phyloP scores from a whole-genome alignment of 2,329 filamentous ascomycete genomes.

The Fusarium albosuccineum region DNA sequence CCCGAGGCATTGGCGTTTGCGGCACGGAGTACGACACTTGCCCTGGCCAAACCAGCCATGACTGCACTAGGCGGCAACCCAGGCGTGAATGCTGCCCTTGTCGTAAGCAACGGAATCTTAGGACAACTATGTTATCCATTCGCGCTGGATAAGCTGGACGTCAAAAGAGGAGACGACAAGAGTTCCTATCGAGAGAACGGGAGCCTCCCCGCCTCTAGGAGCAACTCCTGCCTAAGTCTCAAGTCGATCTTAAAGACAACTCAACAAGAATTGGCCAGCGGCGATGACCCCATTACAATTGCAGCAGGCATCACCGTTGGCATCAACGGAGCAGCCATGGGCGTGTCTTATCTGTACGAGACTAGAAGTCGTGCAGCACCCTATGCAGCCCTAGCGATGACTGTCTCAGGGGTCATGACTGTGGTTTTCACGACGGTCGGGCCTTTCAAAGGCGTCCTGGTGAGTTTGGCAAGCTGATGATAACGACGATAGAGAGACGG shows the following conservation, averaged over 20 bases:
- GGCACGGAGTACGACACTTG: slow-evolving; percentile 64
- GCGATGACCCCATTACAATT: slow-evolving; percentile 55
- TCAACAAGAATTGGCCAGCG: slow-evolving; percentile 31
- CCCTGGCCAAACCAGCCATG: slow-evolving; percentile 63
- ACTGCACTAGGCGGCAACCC: slow-evolving; percentile 59
- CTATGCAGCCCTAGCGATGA: slow-evolving; percentile 70
- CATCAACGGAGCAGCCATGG: slow-evolving; percentile 72
- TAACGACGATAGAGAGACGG: slow-evolving; percentile 7
- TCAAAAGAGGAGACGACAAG: slow-evolving; percentile 25
- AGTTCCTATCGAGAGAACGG: not conserved
- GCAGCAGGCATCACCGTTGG: slow-evolving; percentile 67
- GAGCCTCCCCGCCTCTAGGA: slow-evolving; percentile 8
- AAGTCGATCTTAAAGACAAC: slow-evolving; percentile 16
- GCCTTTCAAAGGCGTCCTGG: slow-evolving; percentile 57
- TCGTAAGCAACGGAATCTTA: slow-evolving; percentile 65
- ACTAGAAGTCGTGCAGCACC: slow-evolving; percentile 65
- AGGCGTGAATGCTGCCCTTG: slow-evolving; percentile 63
- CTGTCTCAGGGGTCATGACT: slow-evolving; percentile 67
- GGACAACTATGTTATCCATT: slow-evolving; percentile 57
- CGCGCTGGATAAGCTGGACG: slow-evolving; percentile 47
- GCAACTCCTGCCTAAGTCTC: slow-evolving; percentile 8
- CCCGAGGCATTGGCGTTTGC: slow-evolving; percentile 60
- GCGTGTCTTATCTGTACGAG: slow-evolving; percentile 69
- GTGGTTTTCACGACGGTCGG: slow-evolving; percentile 66
- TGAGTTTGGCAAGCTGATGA: slow-evolving; percentile 49